Percentiles rank a stretch among this genome's conserved stretches.
Evolutionary conservation across 78 protist genomes (phyloP).

Genomic region (Dictyostelium purpureum): DNA sequence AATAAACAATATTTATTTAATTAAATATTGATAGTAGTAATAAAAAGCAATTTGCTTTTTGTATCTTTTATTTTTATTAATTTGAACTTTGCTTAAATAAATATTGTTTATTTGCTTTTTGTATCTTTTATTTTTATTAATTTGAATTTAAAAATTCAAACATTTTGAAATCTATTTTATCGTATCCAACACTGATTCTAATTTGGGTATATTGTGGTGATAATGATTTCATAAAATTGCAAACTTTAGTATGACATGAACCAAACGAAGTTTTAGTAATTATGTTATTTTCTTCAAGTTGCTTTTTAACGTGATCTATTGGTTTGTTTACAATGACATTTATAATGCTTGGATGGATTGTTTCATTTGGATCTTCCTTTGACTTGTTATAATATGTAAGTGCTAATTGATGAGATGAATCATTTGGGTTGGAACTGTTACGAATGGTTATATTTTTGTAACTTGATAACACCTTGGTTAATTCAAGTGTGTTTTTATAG

Average conservation of each 20-base stretch:
- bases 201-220: not conserved
- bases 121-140: not conserved
- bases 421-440: not conserved
- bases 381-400: not conserved
- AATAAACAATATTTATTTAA: no score
- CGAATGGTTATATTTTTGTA: not conserved
- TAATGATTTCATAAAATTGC: not conserved
- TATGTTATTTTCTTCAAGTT: not conserved
- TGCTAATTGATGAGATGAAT: not conserved
- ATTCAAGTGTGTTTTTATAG: not conserved
- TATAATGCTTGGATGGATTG: not conserved
- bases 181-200: slow-evolving; percentile 16
- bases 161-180: not conserved
- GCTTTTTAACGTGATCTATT: not conserved
- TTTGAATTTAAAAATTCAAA: slow-evolving; percentile 12
- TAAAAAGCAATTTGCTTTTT: no score
- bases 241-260: slow-evolving; percentile 6
- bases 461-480: not conserved
- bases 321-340: not conserved
- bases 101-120: no score
- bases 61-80: no score
- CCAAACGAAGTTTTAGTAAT: not conserved
- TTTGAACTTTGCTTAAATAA: no score
- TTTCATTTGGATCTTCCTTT: not conserved
- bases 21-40: no score